Evolutionary conservation across 306 rosid genomes (phyloP).

Genomic region (Cucurbita maxima): DNA sequence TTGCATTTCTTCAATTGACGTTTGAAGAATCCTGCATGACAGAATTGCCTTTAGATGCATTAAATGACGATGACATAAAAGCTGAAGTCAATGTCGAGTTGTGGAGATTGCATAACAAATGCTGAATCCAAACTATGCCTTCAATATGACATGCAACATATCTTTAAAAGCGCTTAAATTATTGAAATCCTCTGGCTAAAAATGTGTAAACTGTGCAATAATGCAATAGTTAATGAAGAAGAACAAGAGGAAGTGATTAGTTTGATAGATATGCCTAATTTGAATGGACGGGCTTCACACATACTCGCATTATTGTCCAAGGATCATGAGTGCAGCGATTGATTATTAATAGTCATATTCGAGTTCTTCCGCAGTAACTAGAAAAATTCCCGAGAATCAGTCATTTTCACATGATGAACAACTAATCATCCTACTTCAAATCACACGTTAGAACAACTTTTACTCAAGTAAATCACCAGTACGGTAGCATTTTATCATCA

Average conservation of each 20-base stretch:
- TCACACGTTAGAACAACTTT: background rate
- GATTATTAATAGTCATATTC: background rate
- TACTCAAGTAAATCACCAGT: background rate
- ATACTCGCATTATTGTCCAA: background rate
- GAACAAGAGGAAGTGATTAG: background rate
- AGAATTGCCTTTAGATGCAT: background rate
- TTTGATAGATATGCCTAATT: background rate
- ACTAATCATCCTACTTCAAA: background rate
- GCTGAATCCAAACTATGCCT: background rate
- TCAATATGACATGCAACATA: background rate
- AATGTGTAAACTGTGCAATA: background rate
- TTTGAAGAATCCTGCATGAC: slow-evolving; percentile 47
- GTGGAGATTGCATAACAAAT: background rate
- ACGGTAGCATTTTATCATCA: background rate
- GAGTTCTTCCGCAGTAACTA: background rate
- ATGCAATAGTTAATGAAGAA: background rate
- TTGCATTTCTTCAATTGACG: slow-evolving; percentile 46
- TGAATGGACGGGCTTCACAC: background rate
- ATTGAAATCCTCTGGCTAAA: background rate
- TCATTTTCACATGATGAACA: background rate
- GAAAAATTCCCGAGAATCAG: background rate
- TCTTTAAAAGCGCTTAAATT: background rate
- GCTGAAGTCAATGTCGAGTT: background rate
- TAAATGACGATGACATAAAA: background rate
- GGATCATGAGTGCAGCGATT: background rate